Evolutionary conservation across 768 basidiomycete genomes (phyloP).

Genomic region (Hygrophorus russula): DNA sequence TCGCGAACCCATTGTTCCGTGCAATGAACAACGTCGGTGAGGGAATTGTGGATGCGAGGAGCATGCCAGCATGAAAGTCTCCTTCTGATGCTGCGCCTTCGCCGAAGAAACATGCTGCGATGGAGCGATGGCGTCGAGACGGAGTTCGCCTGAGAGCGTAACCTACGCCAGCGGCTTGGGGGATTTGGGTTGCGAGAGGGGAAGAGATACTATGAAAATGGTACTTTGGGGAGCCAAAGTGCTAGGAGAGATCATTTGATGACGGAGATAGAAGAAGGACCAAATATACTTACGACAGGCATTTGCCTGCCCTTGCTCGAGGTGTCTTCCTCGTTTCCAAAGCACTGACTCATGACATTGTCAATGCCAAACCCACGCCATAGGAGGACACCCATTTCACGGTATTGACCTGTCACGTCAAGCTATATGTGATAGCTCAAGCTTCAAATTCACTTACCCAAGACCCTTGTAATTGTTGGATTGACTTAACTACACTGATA

Average conservation of each 20-base stretch:
- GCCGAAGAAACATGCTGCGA: slow-evolving; percentile 86
- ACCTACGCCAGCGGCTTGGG: slow-evolving; percentile 87
- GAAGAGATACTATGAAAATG: slow-evolving; percentile 95
- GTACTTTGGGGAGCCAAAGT: slow-evolving; percentile 73
- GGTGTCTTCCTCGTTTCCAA: slow-evolving; percentile 74
- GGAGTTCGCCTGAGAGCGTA: slow-evolving; percentile 81
- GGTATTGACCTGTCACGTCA: slow-evolving; percentile 63
- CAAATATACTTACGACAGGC: slow-evolving; percentile 59
- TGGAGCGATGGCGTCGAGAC: slow-evolving; percentile 50
- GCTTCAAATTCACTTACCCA: slow-evolving; percentile 35
- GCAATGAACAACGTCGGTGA: slow-evolving; percentile 66
- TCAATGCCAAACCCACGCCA: slow-evolving; percentile 80
- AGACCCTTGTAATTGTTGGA: slow-evolving; percentile 31
- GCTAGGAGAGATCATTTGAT: slow-evolving; percentile 29
- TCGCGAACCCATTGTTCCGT: slow-evolving; percentile 87
- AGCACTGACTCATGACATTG: slow-evolving; percentile 84
- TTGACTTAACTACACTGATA: too few relatives aligned
- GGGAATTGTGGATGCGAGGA: slow-evolving; percentile 67
- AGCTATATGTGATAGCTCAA: neutral
- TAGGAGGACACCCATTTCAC: slow-evolving; percentile 83
- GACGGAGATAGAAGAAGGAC: neutral
- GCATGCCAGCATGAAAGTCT: slow-evolving; percentile 89
- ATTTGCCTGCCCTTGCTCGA: slow-evolving; percentile 84
- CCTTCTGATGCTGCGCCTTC: slow-evolving; percentile 87
- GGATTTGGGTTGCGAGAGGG: slow-evolving; percentile 88